Base-by-base conservation (phyloP, 202 grass and related monocot species). In the Panicum hallii region DNA sequence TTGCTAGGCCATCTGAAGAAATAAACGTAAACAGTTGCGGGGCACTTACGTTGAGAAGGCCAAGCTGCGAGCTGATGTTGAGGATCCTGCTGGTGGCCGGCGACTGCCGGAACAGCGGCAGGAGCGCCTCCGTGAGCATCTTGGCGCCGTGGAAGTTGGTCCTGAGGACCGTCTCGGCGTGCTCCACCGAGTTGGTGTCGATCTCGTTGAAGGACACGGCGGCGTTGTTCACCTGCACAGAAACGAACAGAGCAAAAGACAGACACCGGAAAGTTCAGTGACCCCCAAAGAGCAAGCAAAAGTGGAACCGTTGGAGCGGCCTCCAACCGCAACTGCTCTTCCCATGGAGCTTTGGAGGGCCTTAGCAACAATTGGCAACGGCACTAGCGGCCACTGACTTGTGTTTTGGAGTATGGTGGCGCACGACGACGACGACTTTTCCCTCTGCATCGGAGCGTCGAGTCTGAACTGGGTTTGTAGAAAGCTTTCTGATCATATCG, bases 31-130 rank as follows among this genome's bases (percentile, higher is more conserved):
- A 41, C 26, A 23, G 45, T 20, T 2, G 53, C 36, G 48, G 30
- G 63, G 16, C 9, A 85, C 91, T 95, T 89, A 95, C 96, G 15
- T 94, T 94, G 14, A 98, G 89, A 82, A 95, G 93, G 74, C 96
- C 96, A n/a, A 98, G 96, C 67, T 91, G 93, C 8, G 95, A 98
- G 78, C 95, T 95, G 76, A 98, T 91, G 85, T 95, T 98, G 8
- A 98, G 91, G 72, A 98, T 92, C 64, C 95, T 67, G 78, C 95
- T 95, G 70, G 71, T 85, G 64, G 85, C 41, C 16, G 86, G 40
- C 4, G 83, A 87, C 68, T 85, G 91, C 74, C 96, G 89, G 66
- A 98, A 98, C 15, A 90, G 78, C 4, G 96, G 93, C 65, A 94
- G 52, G 16, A 98, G 93, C 2, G 87, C 86, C 44, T 98, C 93